Percentiles rank a stretch among this genome's conserved stretches.
These are phyloP conservation scores for Nemophila menziesii DNA, from an alignment of 257 asterid genomes.

Conservation along the genomic window DNA sequence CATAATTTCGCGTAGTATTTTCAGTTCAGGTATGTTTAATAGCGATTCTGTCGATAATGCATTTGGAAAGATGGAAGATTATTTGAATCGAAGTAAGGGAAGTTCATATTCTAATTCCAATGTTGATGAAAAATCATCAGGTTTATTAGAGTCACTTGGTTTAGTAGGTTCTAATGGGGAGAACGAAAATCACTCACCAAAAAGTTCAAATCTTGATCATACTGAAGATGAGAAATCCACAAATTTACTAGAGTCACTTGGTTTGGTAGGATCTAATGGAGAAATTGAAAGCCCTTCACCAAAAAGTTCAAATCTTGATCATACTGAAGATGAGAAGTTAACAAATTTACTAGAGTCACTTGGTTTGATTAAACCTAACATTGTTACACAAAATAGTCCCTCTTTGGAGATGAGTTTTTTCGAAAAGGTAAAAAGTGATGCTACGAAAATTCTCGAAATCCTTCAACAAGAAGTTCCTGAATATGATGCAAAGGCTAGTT, in stretches of 20 bases:
- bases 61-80: conserved; percentile 52
- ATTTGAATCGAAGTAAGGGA: conserved; percentile 56
- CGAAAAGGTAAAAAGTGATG: conserved; percentile 39
- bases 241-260: conserved; percentile 15
- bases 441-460: conserved; percentile 53
- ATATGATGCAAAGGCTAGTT: conserved; percentile 40
- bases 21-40: conserved; percentile 19
- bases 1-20: conserved; percentile 37
- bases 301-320: conserved; percentile 35
- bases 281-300: conserved; percentile 11
- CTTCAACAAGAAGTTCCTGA: conserved; percentile 76
- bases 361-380: conserved; percentile 11
- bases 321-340: conserved; percentile 23
- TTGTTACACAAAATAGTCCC: conserved; percentile 17
- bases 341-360: conserved; percentile 14
- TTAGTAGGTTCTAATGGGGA: conserved; percentile 9
- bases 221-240: conserved; percentile 27
- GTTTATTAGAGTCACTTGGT: conserved; percentile 17
- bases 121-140: conserved; percentile 24
- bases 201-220: conserved; percentile 27
- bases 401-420: conserved; percentile 29
- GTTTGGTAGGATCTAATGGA: conserved; percentile 10
- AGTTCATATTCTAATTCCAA: conserved; percentile 22
- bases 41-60: conserved; percentile 49
- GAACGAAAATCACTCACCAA: conserved; percentile 18